phyloP scores from a whole-genome alignment of 257 asterid genomes.

The Knoxia roxburghii region DNA sequence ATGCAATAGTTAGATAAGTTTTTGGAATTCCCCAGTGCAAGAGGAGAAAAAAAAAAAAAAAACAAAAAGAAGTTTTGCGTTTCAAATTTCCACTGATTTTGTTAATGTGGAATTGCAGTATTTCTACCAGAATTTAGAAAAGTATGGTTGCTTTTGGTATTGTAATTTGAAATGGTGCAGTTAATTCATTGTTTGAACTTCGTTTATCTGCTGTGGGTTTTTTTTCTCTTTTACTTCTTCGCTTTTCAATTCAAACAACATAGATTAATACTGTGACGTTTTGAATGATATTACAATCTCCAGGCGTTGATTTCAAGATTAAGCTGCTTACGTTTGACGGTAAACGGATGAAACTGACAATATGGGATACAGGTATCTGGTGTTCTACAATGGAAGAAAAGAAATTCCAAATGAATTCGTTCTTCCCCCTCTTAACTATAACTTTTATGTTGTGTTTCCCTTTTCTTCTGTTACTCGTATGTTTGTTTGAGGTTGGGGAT shows the following conservation, averaged over 20 bases:
- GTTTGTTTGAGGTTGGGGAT: neutral
- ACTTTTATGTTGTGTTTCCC: neutral
- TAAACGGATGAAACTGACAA: slow-evolving; percentile 72
- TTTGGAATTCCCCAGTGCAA: too few relatives aligned
- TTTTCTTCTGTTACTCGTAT: neutral
- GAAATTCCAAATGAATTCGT: neutral
- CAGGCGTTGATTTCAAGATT: slow-evolving; percentile 95
- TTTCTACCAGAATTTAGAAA: neutral
- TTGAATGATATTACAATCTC: slow-evolving; percentile 9
- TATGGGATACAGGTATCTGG: slow-evolving; percentile 81
- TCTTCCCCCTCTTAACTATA: neutral
- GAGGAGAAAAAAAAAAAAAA: neutral
- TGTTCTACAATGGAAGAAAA: neutral
- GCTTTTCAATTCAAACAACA: neutral
- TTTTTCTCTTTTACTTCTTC: neutral
- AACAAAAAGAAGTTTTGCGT: neutral
- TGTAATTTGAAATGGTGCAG: neutral
- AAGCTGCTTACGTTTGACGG: slow-evolving; percentile 63
- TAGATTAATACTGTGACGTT: neutral
- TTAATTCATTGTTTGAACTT: neutral
- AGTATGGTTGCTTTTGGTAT: neutral
- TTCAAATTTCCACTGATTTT: neutral
- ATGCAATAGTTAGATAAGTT: neutral
- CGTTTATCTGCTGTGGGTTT: neutral
- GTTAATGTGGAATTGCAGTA: neutral